These are phyloP conservation scores for Fusarium continuum DNA, from an alignment of 2,329 filamentous ascomycete genomes.

Conservation along the genomic window DNA sequence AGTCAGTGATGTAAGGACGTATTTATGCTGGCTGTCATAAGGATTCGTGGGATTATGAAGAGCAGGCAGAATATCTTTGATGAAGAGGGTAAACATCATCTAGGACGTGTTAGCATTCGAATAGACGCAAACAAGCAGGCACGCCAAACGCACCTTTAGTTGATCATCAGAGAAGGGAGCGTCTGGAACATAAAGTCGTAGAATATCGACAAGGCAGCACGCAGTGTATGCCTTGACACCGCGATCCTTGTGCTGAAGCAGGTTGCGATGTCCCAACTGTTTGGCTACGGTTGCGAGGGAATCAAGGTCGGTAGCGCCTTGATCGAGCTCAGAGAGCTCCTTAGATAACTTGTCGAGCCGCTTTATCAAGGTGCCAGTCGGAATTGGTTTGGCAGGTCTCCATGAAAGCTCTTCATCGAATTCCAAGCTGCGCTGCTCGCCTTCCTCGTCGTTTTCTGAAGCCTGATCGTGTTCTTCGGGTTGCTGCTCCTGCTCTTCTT, in stretches of 20 bases:
- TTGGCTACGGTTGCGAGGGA: conserved; percentile 86
- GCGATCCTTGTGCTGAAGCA: conserved; percentile 90
- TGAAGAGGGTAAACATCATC: conserved; percentile 93
- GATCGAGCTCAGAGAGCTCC: conserved; percentile 86
- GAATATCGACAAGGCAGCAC: conserved; percentile 90
- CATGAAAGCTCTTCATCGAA: conserved; percentile 91
- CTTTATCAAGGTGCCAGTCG: conserved; percentile 81
- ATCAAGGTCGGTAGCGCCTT: conserved; percentile 84
- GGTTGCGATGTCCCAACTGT: conserved; percentile 81
- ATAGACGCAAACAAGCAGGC: not conserved
- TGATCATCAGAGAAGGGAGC: conserved; percentile 92
- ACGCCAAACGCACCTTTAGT: conserved; percentile 73
- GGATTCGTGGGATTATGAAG: conserved; percentile 87
- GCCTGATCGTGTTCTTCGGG: conserved; percentile 23
- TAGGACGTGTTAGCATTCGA: conserved; percentile 51
- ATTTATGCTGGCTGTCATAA: conserved; percentile 93
- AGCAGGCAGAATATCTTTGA: conserved; percentile 83
- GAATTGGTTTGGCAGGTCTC: conserved; percentile 89
- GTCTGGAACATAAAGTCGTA: conserved; percentile 91
- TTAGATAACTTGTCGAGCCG: conserved; percentile 82
- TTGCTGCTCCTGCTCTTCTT: conserved; percentile 35
- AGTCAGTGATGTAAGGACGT: conserved; percentile 86
- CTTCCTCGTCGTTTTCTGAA: conserved; percentile 40
- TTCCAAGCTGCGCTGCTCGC: conserved; percentile 60
- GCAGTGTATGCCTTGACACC: conserved; percentile 90